Evolutionary conservation across 371 early-diverging fungal species (phyloP).

Genomic region (Apophysomyces variabilis): DNA sequence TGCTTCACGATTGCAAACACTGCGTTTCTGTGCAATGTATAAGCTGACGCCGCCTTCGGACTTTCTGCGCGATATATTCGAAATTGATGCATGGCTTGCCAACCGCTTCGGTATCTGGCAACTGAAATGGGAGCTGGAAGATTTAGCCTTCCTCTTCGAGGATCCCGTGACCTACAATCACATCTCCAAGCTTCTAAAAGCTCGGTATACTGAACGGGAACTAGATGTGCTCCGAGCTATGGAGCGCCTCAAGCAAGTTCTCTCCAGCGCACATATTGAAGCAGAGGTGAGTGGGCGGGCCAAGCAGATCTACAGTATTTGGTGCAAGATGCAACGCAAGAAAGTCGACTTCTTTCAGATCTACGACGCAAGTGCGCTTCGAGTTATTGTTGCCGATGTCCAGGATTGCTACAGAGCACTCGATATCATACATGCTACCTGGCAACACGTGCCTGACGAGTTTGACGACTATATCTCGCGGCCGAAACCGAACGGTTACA

Average conservation of each 20-base stretch:
- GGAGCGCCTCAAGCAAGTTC: background rate
- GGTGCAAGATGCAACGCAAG: background rate
- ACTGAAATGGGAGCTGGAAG: background rate
- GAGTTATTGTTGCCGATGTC: background rate
- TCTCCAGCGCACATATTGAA: background rate
- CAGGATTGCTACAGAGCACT: background rate
- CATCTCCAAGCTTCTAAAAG: background rate
- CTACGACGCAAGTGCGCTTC: background rate
- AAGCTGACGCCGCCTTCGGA: background rate
- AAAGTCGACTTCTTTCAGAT: background rate
- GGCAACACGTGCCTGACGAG: background rate
- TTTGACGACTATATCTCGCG: background rate
- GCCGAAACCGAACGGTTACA: background rate
- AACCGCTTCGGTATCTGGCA: background rate
- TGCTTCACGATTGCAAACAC: background rate
- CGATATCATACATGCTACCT: background rate
- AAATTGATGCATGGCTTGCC: background rate
- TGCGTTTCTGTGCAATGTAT: background rate
- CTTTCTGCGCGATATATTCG: background rate
- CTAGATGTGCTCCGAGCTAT: background rate
- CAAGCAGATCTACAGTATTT: background rate
- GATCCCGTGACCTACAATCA: background rate
- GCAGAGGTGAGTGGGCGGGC: background rate
- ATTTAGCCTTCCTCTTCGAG: background rate
- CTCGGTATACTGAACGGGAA: background rate